phyloP scores from a whole-genome alignment of 2,329 filamentous ascomycete species.

The Acrocalymma vagum region DNA sequence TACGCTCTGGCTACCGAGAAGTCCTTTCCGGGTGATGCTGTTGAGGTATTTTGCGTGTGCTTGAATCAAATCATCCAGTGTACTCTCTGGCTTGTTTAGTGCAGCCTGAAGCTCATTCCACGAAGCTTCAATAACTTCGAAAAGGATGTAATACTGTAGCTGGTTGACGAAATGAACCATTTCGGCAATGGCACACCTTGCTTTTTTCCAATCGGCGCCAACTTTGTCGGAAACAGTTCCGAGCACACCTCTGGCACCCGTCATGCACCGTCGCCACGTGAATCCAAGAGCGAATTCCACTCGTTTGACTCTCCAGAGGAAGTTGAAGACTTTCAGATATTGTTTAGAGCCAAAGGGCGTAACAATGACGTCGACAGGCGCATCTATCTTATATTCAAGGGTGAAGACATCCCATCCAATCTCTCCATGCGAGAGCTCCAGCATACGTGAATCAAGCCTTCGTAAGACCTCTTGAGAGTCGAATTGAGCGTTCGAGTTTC shows the following conservation, averaged over 20 bases:
- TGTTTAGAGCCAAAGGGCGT: conserved; percentile 95
- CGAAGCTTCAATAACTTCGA: conserved; percentile 96
- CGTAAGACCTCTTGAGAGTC: conserved; percentile 91
- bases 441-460: conserved; percentile 95
- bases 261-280: conserved; percentile 96
- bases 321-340: conserved; percentile 99
- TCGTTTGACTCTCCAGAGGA: conserved; percentile 96
- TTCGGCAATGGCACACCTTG: conserved; percentile 87
- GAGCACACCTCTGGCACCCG: conserved; percentile 89
- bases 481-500: conserved; percentile 95
- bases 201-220: conserved; percentile 85
- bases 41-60: conserved; percentile 92
- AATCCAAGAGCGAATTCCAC: conserved; percentile 93
- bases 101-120: conserved; percentile 90
- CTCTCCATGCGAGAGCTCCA: conserved; percentile 94
- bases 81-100: conserved; percentile 84
- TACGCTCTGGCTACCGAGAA: conserved; percentile 76
- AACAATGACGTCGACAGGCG: conserved; percentile 95
- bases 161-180: conserved; percentile 99
- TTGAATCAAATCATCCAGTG: conserved; percentile 91
- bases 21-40: conserved; percentile 93
- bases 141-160: conserved; percentile 97
- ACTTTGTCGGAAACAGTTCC: conserved; percentile 77
- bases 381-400: conserved; percentile 97
- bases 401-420: conserved; percentile 99